phyloP scores from a whole-genome alignment of 1,284 basidiomycete genomes.

The Farysia itapuensis region DNA sequence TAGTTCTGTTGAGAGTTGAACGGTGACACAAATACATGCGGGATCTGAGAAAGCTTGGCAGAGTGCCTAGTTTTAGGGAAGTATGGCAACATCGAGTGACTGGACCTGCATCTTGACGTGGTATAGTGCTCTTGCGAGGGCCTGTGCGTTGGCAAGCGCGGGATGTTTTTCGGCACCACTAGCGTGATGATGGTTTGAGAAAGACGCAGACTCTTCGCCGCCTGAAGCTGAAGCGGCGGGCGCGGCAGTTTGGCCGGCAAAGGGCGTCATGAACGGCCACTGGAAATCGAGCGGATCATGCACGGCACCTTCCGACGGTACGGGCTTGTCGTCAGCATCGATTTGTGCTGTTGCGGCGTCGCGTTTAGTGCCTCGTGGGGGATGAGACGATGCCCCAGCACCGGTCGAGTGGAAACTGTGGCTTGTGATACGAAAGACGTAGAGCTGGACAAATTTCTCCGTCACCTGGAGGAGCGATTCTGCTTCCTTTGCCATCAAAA shows the following conservation, averaged over 20 bases:
- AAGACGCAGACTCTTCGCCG: not conserved
- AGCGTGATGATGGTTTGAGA: slow-evolving; percentile 2
- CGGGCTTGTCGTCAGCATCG: not conserved
- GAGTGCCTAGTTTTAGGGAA: no score
- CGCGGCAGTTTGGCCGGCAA: not conserved
- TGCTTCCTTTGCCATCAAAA: slow-evolving; percentile 42
- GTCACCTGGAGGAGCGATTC: slow-evolving; percentile 22
- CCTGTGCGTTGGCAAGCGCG: slow-evolving; percentile 32
- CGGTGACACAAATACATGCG: no score
- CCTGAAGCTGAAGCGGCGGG: not conserved
- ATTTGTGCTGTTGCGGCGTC: not conserved
- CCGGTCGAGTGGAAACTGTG: slow-evolving; percentile 27
- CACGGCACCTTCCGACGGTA: not conserved
- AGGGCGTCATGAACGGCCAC: not conserved
- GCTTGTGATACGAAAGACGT: slow-evolving; percentile 32
- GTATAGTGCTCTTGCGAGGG: slow-evolving; percentile 26
- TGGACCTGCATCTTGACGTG: slow-evolving; percentile 37
- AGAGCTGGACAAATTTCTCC: slow-evolving; percentile 39
- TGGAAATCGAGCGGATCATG: not conserved
- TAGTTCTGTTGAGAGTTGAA: no score
- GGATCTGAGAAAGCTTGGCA: no score
- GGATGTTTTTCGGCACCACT: slow-evolving; percentile 37
- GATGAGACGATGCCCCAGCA: no score
- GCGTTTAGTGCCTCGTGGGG: not conserved
- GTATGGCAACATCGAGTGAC: slow-evolving; percentile 16